phyloP scores from a whole-genome alignment of 2,329 filamentous ascomycete genomes.

The Aspergillus fructus region DNA sequence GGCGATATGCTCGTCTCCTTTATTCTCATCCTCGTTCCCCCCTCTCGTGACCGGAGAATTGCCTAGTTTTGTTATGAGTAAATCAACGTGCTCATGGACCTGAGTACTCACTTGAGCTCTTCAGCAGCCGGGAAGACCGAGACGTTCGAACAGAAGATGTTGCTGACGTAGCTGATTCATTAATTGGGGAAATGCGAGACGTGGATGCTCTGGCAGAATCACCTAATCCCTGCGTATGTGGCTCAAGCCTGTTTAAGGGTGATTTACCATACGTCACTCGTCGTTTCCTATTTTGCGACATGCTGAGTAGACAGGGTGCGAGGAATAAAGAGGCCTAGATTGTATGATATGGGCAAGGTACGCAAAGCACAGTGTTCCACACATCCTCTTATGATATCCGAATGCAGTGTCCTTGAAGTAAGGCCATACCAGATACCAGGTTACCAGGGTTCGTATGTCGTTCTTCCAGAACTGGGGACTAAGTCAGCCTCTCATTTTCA shows the following conservation, averaged over 20 bases:
- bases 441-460: no score
- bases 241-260: neutral
- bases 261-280: conserved; percentile 15
- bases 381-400: neutral
- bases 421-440: no score
- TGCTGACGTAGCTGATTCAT: neutral
- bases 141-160: neutral
- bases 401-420: neutral
- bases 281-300: conserved; percentile 8
- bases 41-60: neutral
- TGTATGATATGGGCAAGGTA: neutral
- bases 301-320: neutral
- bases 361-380: conserved; percentile 6
- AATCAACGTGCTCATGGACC: neutral
- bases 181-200: neutral
- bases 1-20: neutral
- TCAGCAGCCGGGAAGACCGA: neutral
- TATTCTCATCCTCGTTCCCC: neutral
- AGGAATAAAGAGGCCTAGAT: neutral
- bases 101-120: neutral
- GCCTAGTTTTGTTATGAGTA: neutral
- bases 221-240: neutral
- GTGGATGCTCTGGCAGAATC: neutral
- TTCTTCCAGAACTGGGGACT: no score
- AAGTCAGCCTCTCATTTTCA: neutral